Conservation (phyloP, 2,329 filamentous ascomycete species). For the Fusarium sp. region DNA sequence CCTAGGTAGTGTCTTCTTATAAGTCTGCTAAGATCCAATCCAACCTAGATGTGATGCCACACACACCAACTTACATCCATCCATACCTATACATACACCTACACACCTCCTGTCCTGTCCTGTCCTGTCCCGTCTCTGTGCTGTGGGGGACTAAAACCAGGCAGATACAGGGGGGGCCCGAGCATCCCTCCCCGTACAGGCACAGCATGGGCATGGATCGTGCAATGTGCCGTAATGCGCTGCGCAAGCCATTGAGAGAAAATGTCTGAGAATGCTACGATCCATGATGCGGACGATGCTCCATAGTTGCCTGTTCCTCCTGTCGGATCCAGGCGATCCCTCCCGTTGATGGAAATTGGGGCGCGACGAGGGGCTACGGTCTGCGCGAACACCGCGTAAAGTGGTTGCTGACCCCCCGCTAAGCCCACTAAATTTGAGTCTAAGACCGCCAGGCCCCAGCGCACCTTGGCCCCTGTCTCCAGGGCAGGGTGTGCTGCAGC, state of each 20-base stretch:
- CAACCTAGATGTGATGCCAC: constrained; percentile 32
- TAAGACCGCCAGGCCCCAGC: constrained; percentile 22
- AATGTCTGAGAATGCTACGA: constrained; percentile 32
- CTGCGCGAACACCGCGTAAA: constrained; percentile 43
- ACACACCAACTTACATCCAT: constrained; percentile 19
- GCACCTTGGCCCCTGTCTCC: constrained; percentile 23
- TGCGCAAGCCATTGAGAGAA: constrained; percentile 7
- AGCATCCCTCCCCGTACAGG: constrained; percentile 33
- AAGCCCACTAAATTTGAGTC: constrained; percentile 39
- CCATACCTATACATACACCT: background rate
- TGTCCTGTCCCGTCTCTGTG: constrained; percentile 13
- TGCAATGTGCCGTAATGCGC: constrained; percentile 8
- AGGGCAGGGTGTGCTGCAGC: constrained; percentile 27
- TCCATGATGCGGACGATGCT: constrained; percentile 37
- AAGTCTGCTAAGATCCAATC: constrained; percentile 22
- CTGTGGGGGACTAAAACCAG: constrained; percentile 30
- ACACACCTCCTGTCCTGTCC: background rate
- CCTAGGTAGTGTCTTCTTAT: constrained; percentile 1
- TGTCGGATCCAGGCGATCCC: constrained; percentile 36
- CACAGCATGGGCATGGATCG: constrained; percentile 24
- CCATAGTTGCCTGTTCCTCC: constrained; percentile 46
- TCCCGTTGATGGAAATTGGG: constrained; percentile 40
- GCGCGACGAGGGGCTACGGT: constrained; percentile 41
- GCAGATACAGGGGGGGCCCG: constrained; percentile 29
- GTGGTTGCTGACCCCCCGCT: constrained; percentile 39